Base-by-base conservation (phyloP, 345 rosid species). In the Ceriops tagal region DNA sequence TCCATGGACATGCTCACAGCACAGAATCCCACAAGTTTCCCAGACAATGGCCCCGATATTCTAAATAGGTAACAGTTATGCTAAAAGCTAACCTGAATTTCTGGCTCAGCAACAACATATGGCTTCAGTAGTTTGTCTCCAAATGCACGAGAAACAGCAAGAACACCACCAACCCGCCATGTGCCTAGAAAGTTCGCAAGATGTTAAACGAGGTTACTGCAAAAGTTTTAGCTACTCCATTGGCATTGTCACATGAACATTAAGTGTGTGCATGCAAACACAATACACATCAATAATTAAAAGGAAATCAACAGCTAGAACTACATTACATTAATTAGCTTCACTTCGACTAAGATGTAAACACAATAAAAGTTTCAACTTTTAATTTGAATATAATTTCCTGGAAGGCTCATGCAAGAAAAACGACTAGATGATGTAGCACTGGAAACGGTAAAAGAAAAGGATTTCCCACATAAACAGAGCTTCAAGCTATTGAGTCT, bases 121-220 rank as follows among this genome's bases (percentile, higher is more conserved):
- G 72, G 84, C 79, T 84, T 87, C 57, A 87, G 82, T 47, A 87
- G 76, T 67, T 77, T 81, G 72, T 84, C 82, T 1, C 91, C 91
- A 71, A 87, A 87, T 70, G 91, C 91, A 63, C 91, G 88, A 67
- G 91, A 83, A 69, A 83, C 84, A 66, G 87, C 84, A 71, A 83
- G 87, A 61, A 83, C 67, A 10, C 87, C 83, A 0, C 83, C 83
- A 34, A 83, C 87, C 3, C 84, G 78, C 84, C 87, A 83, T 0
- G 87, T 83, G 37, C 87, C 87, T 83, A 68, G n/a, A 0, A 32
- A 53, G 60, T 58, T 43, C 21, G 39, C 35, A 65, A 61, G 49
- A 66, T 53, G 57, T 62, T 74, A 62, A 21, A 37, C 6, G 27
- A 34, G 52, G 35, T 8, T 64, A 16, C 28, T n/a, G 37, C 27